phyloP scores from a whole-genome alignment of 1,139 yeast genomes.

The Nakaseomyces sp. region DNA sequence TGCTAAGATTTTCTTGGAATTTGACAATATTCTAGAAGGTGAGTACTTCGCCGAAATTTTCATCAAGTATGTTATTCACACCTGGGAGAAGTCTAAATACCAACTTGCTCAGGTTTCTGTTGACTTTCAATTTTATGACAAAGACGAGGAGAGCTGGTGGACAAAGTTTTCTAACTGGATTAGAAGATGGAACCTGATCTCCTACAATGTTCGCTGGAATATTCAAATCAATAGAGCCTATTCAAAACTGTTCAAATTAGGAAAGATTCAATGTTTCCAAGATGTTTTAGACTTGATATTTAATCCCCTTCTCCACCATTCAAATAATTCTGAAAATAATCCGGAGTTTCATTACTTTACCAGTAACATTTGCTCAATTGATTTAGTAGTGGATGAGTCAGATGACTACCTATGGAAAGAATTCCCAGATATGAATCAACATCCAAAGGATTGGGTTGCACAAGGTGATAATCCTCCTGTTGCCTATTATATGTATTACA shows the following conservation, averaged over 20 bases:
- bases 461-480: slow-evolving; percentile 29
- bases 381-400: slow-evolving; percentile 19
- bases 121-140: slow-evolving; percentile 24
- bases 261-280: slow-evolving; percentile 18
- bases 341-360: slow-evolving; percentile 18
- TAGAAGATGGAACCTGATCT: slow-evolving; percentile 25
- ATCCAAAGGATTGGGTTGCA: slow-evolving; percentile 22
- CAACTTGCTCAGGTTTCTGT: slow-evolving; percentile 27
- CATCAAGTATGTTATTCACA: slow-evolving; percentile 22
- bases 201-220: slow-evolving; percentile 30
- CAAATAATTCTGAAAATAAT: slow-evolving; percentile 9
- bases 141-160: slow-evolving; percentile 24
- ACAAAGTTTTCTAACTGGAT: slow-evolving; percentile 24
- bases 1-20: slow-evolving; percentile 25
- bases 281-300: slow-evolving; percentile 24
- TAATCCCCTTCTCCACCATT: slow-evolving; percentile 15
- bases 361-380: slow-evolving; percentile 22
- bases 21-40: slow-evolving; percentile 26
- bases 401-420: slow-evolving; percentile 27
- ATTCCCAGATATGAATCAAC: slow-evolving; percentile 15
- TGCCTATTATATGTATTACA: slow-evolving; percentile 27
- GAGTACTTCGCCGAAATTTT: slow-evolving; percentile 28
- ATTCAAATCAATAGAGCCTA: slow-evolving; percentile 22
- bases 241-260: slow-evolving; percentile 16
- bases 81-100: slow-evolving; percentile 27